These are phyloP conservation scores for Lepiota brunneoincarnata DNA, from an alignment of 768 basidiomycete genomes.

Conservation along the genomic window DNA sequence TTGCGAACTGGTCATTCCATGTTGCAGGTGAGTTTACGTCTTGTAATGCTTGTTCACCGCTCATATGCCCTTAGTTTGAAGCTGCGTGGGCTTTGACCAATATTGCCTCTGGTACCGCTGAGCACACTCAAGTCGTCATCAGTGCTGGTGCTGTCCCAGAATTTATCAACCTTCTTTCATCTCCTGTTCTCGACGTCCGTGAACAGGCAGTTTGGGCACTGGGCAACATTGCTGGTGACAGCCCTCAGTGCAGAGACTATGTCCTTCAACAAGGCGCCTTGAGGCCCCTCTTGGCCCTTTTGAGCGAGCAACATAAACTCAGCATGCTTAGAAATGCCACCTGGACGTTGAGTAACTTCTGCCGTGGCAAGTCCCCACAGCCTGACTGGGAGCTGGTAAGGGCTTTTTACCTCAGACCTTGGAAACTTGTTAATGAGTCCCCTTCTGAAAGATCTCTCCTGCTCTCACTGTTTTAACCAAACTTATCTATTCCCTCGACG, in stretches of 20 bases:
- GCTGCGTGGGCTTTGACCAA: conserved; percentile 98
- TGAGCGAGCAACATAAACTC: conserved; percentile 97
- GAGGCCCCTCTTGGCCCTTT: conserved; percentile 81
- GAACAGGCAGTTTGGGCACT: conserved; percentile 99
- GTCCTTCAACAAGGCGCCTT: conserved; percentile 93
- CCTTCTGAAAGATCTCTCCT: conserved; percentile 78
- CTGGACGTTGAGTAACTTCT: conserved; percentile 99
- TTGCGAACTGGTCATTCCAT: conserved; percentile 75
- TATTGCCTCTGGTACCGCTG: conserved; percentile 96
- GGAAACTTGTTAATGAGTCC: conserved; percentile 16
- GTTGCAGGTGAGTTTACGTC: conserved; percentile 62
- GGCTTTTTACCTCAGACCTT: conserved; percentile 14
- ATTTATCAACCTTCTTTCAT: conserved; percentile 95
- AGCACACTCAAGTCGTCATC: conserved; percentile 98
- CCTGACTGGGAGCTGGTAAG: conserved; percentile 96
- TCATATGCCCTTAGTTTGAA: conserved; percentile 64
- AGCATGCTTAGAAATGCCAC: conserved; percentile 99
- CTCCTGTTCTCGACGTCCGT: conserved; percentile 92
- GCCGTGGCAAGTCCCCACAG: conserved; percentile 96
- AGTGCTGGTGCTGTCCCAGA: conserved; percentile 91
- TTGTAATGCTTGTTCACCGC: conserved; percentile 3
- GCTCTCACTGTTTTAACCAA: conserved; percentile 97
- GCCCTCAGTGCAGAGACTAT: conserved; percentile 95
- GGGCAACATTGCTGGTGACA: conserved; percentile 99
- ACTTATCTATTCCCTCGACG: conserved; percentile 97